These are phyloP conservation scores for Boletus mariae DNA, from an alignment of 1,284 basidiomycete species.

Conservation along the genomic window DNA sequence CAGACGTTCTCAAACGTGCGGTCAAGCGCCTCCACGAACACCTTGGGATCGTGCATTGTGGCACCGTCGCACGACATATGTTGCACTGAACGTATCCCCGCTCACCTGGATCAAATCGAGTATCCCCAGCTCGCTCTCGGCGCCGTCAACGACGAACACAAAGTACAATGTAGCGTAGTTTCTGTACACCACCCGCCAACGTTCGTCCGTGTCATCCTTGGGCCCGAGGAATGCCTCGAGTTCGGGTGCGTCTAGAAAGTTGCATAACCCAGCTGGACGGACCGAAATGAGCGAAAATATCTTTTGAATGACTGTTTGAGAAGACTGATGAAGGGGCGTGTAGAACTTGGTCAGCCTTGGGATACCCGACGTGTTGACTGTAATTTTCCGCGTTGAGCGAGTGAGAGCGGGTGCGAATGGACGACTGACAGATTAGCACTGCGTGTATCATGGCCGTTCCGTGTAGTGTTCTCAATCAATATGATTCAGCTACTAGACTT, in stretches of 20 bases:
- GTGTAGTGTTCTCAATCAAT: background rate
- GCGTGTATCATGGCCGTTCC: conserved; percentile 77
- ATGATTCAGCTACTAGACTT: background rate
- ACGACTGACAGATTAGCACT: conserved; percentile 64
- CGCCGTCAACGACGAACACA: conserved; percentile 93
- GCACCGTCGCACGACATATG: background rate
- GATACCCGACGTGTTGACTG: conserved; percentile 86
- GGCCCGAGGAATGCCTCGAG: conserved; percentile 71
- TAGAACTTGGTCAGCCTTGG: conserved; percentile 97
- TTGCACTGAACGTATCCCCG: background rate
- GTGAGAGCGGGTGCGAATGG: conserved; percentile 43
- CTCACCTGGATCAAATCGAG: conserved; percentile 94
- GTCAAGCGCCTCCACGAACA: conserved; percentile 96
- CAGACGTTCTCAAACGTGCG: conserved; percentile 98
- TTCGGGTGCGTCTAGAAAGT: conserved; percentile 90
- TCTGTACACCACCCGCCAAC: conserved; percentile 74
- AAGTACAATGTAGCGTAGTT: conserved; percentile 97
- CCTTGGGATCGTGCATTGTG: conserved; percentile 41
- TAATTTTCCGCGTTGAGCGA: conserved; percentile 15
- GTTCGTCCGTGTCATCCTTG: conserved; percentile 51
- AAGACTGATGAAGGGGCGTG: conserved; percentile 74
- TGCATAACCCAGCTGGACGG: conserved; percentile 78
- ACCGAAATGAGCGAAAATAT: conserved; percentile 83
- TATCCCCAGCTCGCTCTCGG: conserved; percentile 95
- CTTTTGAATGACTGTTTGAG: conserved; percentile 73